Evolutionary conservation across 257 asterid genomes (phyloP).

Genomic region (Solanum tarapatanum): DNA sequence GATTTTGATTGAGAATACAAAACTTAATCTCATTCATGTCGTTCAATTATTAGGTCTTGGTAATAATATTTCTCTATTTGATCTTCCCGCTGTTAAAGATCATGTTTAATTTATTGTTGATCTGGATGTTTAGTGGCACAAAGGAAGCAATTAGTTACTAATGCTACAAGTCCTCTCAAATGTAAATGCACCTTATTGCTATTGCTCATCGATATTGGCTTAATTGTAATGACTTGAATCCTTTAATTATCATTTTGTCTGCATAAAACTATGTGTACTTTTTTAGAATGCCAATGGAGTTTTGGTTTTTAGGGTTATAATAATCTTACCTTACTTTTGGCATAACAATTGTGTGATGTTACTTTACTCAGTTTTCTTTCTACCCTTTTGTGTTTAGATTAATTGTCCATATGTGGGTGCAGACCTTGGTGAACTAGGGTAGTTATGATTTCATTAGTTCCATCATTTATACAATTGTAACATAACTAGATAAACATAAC

Average conservation of each 20-base stretch:
- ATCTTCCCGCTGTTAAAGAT: neutral
- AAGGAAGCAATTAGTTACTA: constrained; percentile 1
- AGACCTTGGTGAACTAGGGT: neutral
- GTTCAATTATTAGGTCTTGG: neutral
- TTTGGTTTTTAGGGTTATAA: constrained; percentile 6
- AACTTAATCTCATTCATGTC: neutral
- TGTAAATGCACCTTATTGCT: neutral
- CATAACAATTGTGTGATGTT: neutral
- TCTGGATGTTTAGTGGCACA: neutral
- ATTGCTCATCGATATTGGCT: constrained; percentile 2
- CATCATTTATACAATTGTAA: neutral
- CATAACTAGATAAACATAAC: neutral
- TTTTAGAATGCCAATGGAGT: constrained; percentile 17
- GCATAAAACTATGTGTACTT: constrained; percentile 6
- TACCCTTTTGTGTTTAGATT: neutral
- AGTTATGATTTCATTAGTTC: neutral
- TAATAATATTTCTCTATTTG: neutral
- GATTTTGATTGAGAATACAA: too few relatives aligned
- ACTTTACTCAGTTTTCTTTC: neutral
- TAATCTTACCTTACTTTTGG: neutral
- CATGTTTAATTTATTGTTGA: neutral
- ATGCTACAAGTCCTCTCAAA: constrained; percentile 1
- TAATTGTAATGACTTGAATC: neutral
- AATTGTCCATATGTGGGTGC: neutral
- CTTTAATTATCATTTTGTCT: too few relatives aligned